phyloP scores from a whole-genome alignment of 768 basidiomycete genomes.

The Ramaria rubella region DNA sequence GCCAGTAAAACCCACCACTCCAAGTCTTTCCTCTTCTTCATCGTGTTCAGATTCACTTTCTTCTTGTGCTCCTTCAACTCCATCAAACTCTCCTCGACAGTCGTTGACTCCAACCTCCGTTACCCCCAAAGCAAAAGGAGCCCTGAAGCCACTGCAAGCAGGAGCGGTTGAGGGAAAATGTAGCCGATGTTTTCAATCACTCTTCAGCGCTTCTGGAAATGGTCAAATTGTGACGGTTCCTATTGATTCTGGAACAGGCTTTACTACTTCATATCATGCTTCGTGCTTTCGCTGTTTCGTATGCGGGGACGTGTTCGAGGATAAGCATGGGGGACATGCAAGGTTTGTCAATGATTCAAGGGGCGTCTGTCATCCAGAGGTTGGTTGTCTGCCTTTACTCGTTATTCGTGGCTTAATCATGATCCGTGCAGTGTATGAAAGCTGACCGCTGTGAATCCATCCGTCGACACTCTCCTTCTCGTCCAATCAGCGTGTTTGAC shows the following conservation, averaged over 20 bases:
- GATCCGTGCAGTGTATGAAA: not conserved
- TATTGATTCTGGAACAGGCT: conserved; percentile 35
- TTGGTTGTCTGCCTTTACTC: conserved; percentile 18
- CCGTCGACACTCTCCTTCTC: not conserved
- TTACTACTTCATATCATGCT: conserved; percentile 60
- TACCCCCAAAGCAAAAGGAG: conserved; percentile 27
- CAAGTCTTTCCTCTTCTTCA: conserved; percentile 18
- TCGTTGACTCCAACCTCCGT: conserved; percentile 36
- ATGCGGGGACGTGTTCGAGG: conserved; percentile 59
- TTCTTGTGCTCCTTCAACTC: conserved; percentile 41
- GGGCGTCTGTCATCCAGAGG: conserved; percentile 67
- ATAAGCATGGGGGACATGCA: conserved; percentile 53
- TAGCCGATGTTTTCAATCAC: conserved; percentile 48
- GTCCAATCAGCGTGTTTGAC: conserved; percentile 25
- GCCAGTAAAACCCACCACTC: not conserved
- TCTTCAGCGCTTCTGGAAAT: conserved; percentile 52
- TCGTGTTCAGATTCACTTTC: conserved; percentile 25
- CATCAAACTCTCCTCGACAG: conserved; percentile 53
- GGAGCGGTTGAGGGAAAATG: conserved; percentile 38
- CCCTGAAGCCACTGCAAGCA: conserved; percentile 25
- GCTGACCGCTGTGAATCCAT: not conserved
- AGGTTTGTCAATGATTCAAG: conserved; percentile 60
- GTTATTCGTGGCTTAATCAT: not conserved
- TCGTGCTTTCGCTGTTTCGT: conserved; percentile 70
- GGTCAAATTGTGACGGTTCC: conserved; percentile 72